Conservation (phyloP, 1,284 basidiomycete genomes). For the Athelia sp. region DNA sequence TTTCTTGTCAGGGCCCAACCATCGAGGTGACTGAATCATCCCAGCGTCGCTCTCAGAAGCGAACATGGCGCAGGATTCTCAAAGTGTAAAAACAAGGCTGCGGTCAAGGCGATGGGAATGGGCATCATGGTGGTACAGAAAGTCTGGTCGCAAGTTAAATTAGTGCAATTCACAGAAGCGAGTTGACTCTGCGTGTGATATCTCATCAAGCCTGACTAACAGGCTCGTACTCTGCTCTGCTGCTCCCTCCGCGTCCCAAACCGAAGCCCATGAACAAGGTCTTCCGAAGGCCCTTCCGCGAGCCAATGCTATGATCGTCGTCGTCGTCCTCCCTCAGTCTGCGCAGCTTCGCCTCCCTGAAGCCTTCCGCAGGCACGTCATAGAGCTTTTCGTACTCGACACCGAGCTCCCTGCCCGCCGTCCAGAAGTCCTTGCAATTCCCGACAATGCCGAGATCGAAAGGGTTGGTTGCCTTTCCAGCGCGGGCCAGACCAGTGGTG, state of each 20-base stretch:
- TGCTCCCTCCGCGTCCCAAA: conserved; percentile 35
- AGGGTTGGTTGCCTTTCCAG: conserved; percentile 77
- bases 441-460: conserved; percentile 82
- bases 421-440: conserved; percentile 98
- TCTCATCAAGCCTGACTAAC: conserved; percentile 45
- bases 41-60: too few species aligned
- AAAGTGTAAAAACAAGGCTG: too few species aligned
- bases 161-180: too few species aligned
- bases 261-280: conserved; percentile 48
- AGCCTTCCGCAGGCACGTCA: conserved; percentile 84
- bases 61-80: too few species aligned
- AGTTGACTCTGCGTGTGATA: background rate
- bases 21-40: too few species aligned
- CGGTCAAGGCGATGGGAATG: too few species aligned
- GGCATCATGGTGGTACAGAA: background rate
- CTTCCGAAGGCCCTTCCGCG: conserved; percentile 37
- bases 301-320: conserved; percentile 25
- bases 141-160: background rate
- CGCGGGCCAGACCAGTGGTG: conserved; percentile 71
- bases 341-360: conserved; percentile 61
- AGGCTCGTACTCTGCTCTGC: conserved; percentile 55
- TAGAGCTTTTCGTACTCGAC: conserved; percentile 89
- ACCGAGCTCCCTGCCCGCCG: conserved; percentile 75
- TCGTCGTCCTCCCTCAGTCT: conserved; percentile 54
- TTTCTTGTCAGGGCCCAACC: too few species aligned